Conservation (phyloP, 352 stramenopile genomes). For the Peronospora tabacina region DNA sequence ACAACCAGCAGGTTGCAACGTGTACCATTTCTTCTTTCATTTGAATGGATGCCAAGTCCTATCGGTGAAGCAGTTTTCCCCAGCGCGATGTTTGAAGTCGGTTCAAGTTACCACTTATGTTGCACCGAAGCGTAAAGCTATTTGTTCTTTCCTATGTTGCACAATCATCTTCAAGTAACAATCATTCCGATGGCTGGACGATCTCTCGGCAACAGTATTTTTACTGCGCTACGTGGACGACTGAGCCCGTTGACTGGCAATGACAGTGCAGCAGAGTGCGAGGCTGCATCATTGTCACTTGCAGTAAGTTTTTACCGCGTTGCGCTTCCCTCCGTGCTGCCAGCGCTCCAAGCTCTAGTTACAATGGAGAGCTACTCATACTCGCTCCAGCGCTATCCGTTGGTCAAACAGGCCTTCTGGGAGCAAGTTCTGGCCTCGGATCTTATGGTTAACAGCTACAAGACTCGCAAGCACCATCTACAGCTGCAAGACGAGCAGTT, state of each 20-base stretch:
- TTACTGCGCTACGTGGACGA: slow-evolving; percentile 17
- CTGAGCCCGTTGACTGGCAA: slow-evolving; percentile 18
- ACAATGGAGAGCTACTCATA: slow-evolving; percentile 26
- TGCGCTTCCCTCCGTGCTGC: not conserved
- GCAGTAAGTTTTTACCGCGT: slow-evolving; percentile 21
- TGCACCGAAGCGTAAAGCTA: not conserved
- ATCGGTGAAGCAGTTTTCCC: too few species aligned
- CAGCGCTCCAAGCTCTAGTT: slow-evolving; percentile 7
- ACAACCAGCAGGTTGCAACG: too few species aligned
- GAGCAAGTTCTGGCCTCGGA: slow-evolving; percentile 23
- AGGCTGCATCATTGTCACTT: slow-evolving; percentile 23
- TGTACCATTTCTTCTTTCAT: too few species aligned
- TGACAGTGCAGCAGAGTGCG: slow-evolving; percentile 18
- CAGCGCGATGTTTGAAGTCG: too few species aligned
- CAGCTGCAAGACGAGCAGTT: slow-evolving; percentile 21
- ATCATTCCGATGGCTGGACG: not conserved
- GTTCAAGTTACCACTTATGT: not conserved
- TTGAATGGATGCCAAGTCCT: too few species aligned
- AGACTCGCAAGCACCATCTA: slow-evolving; percentile 12
- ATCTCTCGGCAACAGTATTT: slow-evolving; percentile 11
- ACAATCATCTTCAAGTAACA: not conserved
- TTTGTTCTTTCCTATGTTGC: not conserved
- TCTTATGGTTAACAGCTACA: slow-evolving; percentile 7
- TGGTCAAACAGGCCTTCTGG: slow-evolving; percentile 35
- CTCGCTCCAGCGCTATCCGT: slow-evolving; percentile 23